Percentiles rank a stretch among this genome's conserved stretches.
Conservation (phyloP, 306 rosid genomes). For the Trichosanthes cucumerina region DNA sequence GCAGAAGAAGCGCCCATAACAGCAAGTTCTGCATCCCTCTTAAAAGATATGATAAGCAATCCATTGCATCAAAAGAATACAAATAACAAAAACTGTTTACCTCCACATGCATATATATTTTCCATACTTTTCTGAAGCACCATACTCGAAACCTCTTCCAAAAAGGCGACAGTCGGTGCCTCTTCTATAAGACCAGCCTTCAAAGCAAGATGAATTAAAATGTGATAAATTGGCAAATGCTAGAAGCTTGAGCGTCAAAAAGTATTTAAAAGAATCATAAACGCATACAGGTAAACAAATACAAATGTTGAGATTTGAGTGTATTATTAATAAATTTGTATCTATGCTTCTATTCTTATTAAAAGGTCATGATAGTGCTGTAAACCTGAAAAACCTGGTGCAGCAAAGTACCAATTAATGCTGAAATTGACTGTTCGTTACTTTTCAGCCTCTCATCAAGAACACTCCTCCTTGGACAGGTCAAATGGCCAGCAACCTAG, state of each 20-base stretch:
- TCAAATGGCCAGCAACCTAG: slow-evolving; percentile 76
- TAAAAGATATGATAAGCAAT: neutral
- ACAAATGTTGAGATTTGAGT: neutral
- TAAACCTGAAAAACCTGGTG: slow-evolving; percentile 89
- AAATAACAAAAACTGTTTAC: slow-evolving; percentile 20
- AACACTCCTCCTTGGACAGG: slow-evolving; percentile 77
- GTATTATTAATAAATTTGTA: neutral
- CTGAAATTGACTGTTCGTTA: slow-evolving; percentile 65
- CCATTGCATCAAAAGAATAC: neutral
- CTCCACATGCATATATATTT: slow-evolving; percentile 86
- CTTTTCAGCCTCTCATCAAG: slow-evolving; percentile 76
- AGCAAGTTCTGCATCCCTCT: neutral
- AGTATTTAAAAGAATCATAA: neutral
- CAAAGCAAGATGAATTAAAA: slow-evolving; percentile 11
- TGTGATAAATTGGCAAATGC: neutral
- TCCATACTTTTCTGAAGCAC: slow-evolving; percentile 60
- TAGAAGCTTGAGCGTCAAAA: neutral
- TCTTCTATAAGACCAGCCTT: slow-evolving; percentile 74
- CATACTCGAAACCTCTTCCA: slow-evolving; percentile 51
- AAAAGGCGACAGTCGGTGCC: slow-evolving; percentile 38
- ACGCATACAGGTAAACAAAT: slow-evolving; percentile 11
- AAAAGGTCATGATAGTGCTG: slow-evolving; percentile 14
- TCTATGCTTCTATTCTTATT: neutral
- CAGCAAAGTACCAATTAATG: slow-evolving; percentile 74
- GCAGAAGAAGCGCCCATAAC: neutral